phyloP scores from a whole-genome alignment of 495 filamentous ascomycete species.

The Penicillium bovifimosum region DNA sequence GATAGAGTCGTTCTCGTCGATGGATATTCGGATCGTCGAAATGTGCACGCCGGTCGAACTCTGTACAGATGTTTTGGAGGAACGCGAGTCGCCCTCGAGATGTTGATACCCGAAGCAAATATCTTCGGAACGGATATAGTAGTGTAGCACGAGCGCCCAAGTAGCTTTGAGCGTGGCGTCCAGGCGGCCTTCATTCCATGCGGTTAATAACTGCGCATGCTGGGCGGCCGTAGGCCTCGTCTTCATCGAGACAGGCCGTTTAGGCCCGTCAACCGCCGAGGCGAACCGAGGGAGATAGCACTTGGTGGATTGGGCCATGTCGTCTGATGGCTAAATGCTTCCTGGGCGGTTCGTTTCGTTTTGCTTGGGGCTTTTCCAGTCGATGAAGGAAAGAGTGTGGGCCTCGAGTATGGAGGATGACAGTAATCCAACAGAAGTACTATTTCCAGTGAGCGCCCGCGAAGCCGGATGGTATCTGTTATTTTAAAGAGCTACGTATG shows the following conservation, averaged over 20 bases:
- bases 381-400: neutral
- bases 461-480: slow-evolving; percentile 17
- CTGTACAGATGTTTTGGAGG: slow-evolving; percentile 16
- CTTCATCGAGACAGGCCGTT: slow-evolving; percentile 36
- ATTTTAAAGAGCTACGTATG: slow-evolving; percentile 21
- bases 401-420: slow-evolving; percentile 10
- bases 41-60: slow-evolving; percentile 13
- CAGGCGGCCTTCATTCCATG: slow-evolving; percentile 27
- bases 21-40: slow-evolving; percentile 21
- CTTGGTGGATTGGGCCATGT: slow-evolving; percentile 34
- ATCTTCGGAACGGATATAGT: slow-evolving; percentile 49
- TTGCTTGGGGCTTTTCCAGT: neutral
- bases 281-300: slow-evolving; percentile 38
- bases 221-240: slow-evolving; percentile 28
- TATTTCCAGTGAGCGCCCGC: slow-evolving; percentile 6
- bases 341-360: neutral
- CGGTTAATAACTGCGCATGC: slow-evolving; percentile 33
- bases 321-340: slow-evolving; percentile 4
- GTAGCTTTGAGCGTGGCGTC: slow-evolving; percentile 40
- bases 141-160: slow-evolving; percentile 51
- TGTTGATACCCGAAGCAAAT: slow-evolving; percentile 52
- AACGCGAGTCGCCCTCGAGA: slow-evolving; percentile 22
- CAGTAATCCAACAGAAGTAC: slow-evolving; percentile 14
- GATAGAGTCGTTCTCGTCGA: slow-evolving; percentile 32
- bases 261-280: slow-evolving; percentile 25